Percentiles rank a stretch among this genome's conserved stretches.
phyloP scores from a whole-genome alignment of 306 rosid genomes.

The Vigna reflexopilosa region DNA sequence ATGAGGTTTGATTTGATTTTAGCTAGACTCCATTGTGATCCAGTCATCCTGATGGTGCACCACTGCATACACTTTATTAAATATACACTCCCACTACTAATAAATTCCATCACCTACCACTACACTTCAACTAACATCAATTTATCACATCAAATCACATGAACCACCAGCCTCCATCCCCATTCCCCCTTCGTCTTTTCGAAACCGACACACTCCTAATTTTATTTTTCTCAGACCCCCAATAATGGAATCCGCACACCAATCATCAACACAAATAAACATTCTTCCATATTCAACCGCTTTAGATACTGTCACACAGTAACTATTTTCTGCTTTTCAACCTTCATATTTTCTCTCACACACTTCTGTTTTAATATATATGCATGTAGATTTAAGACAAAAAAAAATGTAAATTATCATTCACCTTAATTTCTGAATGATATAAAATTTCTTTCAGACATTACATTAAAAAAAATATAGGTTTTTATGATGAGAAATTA shows the following conservation, averaged over 20 bases:
- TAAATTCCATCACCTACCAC: conserved; percentile 34
- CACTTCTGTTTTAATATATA: too few species aligned
- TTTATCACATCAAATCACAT: background rate
- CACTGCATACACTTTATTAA: background rate
- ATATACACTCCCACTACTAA: background rate
- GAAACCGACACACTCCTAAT: conserved; percentile 35
- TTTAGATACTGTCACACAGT: too few species aligned
- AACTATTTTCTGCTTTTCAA: too few species aligned
- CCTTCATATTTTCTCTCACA: too few species aligned
- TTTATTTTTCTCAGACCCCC: background rate
- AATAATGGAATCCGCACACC: conserved; percentile 16
- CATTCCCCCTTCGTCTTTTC: conserved; percentile 25
- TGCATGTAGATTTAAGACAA: too few species aligned
- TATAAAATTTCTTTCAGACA: too few species aligned
- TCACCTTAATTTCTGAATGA: too few species aligned
- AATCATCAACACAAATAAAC: background rate
- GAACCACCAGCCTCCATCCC: background rate
- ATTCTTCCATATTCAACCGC: too few species aligned
- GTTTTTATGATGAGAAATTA: too few species aligned
- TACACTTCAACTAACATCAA: conserved; percentile 14
- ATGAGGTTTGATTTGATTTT: background rate
- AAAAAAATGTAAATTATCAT: too few species aligned
- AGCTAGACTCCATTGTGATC: background rate
- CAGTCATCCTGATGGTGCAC: background rate
- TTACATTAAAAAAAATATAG: too few species aligned